Conservation (phyloP, 2,329 filamentous ascomycete species). For the Fusarium papillatum region DNA sequence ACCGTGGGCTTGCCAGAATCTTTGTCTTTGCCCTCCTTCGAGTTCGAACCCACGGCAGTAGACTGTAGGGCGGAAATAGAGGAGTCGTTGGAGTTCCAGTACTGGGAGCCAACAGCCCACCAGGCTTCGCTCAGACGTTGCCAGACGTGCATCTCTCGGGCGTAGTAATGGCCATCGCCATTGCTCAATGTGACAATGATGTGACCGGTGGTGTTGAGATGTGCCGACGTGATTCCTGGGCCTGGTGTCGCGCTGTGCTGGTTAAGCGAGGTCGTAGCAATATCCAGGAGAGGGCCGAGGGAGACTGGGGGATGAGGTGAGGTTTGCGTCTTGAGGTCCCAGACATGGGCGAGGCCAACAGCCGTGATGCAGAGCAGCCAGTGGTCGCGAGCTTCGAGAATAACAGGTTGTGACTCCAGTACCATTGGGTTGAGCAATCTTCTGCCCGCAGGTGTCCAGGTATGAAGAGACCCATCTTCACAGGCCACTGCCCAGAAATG, state of each 20-base stretch:
- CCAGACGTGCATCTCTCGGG: conserved; percentile 88
- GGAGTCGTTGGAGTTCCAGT: conserved; percentile 98
- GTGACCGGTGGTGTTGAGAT: conserved; percentile 89
- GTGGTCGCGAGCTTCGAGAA: conserved; percentile 89
- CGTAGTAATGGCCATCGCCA: conserved; percentile 94
- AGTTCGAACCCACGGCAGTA: conserved; percentile 73
- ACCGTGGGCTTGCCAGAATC: conserved; percentile 68
- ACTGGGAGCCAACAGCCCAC: conserved; percentile 98
- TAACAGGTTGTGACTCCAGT: conserved; percentile 92
- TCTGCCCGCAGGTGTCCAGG: conserved; percentile 93
- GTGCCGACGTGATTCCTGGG: conserved; percentile 90
- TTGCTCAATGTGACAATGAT: conserved; percentile 94
- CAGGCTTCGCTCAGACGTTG: conserved; percentile 96
- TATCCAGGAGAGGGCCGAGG: conserved; percentile 88
- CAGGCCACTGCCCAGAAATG: conserved; percentile 94
- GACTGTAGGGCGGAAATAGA: conserved; percentile 86
- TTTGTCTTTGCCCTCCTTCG: conserved; percentile 59
- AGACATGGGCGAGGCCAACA: conserved; percentile 91
- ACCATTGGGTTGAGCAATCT: conserved; percentile 88
- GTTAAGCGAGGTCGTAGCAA: conserved; percentile 84
- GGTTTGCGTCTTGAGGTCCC: conserved; percentile 88
- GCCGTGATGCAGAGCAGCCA: conserved; percentile 94
- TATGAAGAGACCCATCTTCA: conserved; percentile 90
- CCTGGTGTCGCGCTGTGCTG: conserved; percentile 81
- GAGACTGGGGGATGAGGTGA: conserved; percentile 93